Evolutionary conservation across 139 green algal species (phyloP).

Genomic region (Chlamydomonas sp.): DNA sequence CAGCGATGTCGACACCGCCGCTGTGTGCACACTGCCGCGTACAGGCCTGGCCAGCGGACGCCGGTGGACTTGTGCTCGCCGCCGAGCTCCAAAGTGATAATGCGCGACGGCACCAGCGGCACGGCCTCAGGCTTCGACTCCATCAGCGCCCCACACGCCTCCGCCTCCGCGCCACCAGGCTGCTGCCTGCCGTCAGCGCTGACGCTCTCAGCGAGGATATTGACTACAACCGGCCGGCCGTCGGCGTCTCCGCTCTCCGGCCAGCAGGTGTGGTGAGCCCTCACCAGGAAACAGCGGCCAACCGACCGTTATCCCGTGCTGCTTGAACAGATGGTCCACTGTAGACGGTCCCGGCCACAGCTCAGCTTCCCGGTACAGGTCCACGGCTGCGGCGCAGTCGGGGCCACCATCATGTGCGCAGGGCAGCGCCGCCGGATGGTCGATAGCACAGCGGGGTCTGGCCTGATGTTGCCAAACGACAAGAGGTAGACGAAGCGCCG

Average conservation of each 20-base stretch:
- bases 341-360: not conserved
- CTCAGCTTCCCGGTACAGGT: not conserved
- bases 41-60: not conserved
- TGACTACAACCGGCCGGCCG: not conserved
- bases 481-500: not conserved
- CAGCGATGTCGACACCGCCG: not conserved
- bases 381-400: not conserved
- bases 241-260: not conserved
- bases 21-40: not conserved
- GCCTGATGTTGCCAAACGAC: not conserved
- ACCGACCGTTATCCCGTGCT: constrained; percentile 13
- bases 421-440: not conserved
- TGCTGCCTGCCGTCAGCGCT: no score
- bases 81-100: not conserved
- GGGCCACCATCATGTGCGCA: not conserved
- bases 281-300: constrained; percentile 6
- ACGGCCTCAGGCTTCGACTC: not conserved
- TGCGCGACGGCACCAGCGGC: not conserved
- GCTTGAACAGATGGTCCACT: not conserved
- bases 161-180: not conserved
- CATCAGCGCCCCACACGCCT: not conserved
- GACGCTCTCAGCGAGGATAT: constrained; percentile 11
- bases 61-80: not conserved
- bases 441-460: not conserved
- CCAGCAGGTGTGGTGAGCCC: constrained; percentile 3